Evolutionary conservation across 2,329 filamentous ascomycete species (phyloP).

Genomic region (Lecanicillium sp.): DNA sequence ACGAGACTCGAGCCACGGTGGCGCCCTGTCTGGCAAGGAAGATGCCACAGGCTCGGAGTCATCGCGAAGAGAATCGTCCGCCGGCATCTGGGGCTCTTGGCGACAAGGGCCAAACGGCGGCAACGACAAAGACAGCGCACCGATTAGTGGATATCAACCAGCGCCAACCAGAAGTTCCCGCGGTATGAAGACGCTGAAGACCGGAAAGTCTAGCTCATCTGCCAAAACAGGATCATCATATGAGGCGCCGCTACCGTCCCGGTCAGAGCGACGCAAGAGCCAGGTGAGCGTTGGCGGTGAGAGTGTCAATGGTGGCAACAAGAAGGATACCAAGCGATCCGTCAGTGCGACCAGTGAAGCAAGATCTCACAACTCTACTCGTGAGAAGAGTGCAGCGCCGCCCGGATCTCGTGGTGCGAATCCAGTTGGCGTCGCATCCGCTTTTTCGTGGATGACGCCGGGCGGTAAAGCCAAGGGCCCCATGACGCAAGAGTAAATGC

Average conservation of each 20-base stretch:
- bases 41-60: slow-evolving; percentile 23
- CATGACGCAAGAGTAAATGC: slow-evolving; percentile 17
- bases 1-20: slow-evolving; percentile 18
- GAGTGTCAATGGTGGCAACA: slow-evolving; percentile 26
- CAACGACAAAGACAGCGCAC: slow-evolving; percentile 49
- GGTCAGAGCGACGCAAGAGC: slow-evolving; percentile 50
- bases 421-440: slow-evolving; percentile 84
- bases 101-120: slow-evolving; percentile 49
- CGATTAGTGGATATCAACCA: slow-evolving; percentile 64
- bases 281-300: slow-evolving; percentile 33
- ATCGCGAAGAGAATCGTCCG: slow-evolving; percentile 40
- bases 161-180: slow-evolving; percentile 53
- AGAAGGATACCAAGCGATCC: slow-evolving; percentile 51
- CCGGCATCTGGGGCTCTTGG: slow-evolving; percentile 66
- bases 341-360: slow-evolving; percentile 37
- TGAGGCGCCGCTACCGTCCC: slow-evolving; percentile 42
- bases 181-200: slow-evolving; percentile 86
- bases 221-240: slow-evolving; percentile 45
- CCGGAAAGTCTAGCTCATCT: slow-evolving; percentile 59
- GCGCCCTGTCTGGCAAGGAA: slow-evolving; percentile 22
- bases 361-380: slow-evolving; percentile 23
- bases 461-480: slow-evolving; percentile 33
- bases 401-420: slow-evolving; percentile 59
- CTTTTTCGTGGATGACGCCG: slow-evolving; percentile 85
- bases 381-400: slow-evolving; percentile 34